These are phyloP conservation scores for Diutina catenulata DNA, from an alignment of 1,139 yeast genomes.

Conservation along the genomic window DNA sequence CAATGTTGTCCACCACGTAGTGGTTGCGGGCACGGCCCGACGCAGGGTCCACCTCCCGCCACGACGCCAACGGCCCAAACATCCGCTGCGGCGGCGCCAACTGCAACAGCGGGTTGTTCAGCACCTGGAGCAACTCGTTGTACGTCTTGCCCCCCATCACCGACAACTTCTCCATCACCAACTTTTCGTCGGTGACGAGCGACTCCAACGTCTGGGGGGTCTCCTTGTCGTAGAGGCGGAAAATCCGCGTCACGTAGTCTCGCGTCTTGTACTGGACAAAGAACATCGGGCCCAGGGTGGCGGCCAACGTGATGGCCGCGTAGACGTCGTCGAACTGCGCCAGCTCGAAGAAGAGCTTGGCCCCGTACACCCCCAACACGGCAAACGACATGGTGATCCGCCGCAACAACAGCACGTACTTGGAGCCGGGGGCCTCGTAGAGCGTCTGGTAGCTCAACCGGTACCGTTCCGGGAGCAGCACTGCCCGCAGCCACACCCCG, in stretches of 20 bases:
- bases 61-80: conserved; percentile 42
- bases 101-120: conserved; percentile 29
- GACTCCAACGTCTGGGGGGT: conserved; percentile 58
- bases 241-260: conserved; percentile 63
- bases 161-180: conserved; percentile 59
- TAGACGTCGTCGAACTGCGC: conserved; percentile 43
- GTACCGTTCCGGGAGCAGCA: conserved; percentile 27
- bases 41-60: conserved; percentile 37
- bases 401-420: conserved; percentile 43
- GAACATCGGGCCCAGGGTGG: conserved; percentile 37
- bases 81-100: conserved; percentile 10
- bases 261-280: conserved; percentile 44
- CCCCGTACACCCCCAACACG: conserved; percentile 41
- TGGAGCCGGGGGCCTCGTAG: conserved; percentile 45
- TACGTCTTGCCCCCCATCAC: conserved; percentile 56
- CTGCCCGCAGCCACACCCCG: conserved; percentile 14
- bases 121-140: conserved; percentile 44
- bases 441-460: conserved; percentile 43
- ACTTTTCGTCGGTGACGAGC: conserved; percentile 46
- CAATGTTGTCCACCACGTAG: conserved; percentile 62
- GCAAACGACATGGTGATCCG: conserved; percentile 44
- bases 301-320: conserved; percentile 29
- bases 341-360: conserved; percentile 44
- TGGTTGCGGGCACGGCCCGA: conserved; percentile 20
- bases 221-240: conserved; percentile 51